Base-by-base conservation (phyloP, 257 asterid species). In the Rhazya stricta region DNA sequence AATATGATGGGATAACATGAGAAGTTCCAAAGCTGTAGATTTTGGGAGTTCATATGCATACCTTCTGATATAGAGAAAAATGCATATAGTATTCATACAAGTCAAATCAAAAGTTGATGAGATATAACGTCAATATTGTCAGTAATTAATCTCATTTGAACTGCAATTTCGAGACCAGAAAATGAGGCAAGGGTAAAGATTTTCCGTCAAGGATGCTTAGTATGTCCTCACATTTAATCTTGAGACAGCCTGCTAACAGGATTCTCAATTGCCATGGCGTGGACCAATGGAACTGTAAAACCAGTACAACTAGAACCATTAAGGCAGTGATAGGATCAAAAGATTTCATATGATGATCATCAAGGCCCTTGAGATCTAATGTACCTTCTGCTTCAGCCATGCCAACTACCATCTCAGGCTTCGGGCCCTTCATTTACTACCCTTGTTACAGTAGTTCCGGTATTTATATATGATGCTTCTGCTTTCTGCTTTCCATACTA, bases 351-450 rank as follows among this genome's bases (percentile, higher is more conserved):
- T 45, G 57, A 69, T 27, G 9, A 48, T 34, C 23, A 34, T 10
- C 1, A 48, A n/a, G 39, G n/a, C 46, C 5, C 19, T 39, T 7
- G 39, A 51, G 58, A 76, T 54, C 23, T 76, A 36, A 60, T 30
- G 45, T 80, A 73, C 71, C 81, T 57, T 32, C 41, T 60, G 66
- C 68, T 85, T 54, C 73, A 81, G 70, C 76, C 73, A 51, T 68
- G 39, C 76, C 91, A 88, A 83, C 96, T 72, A 90, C 91, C 86
- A 34, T 51, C 80, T 81, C 90, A 81, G 67, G 84, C 91, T 46
- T 61, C 76, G 86, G 93, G 65, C 83, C 88, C 86, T 74, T 82
- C 84, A 86, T 89, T 89, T 84, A 88, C 78, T 84, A 3, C 53
- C 1, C 60, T 70, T 15, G 23, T 46, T 43, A 6, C 18, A 3